Conservation (phyloP, 2,329 filamentous ascomycete species). For the Colletotrichum costaricense region DNA sequence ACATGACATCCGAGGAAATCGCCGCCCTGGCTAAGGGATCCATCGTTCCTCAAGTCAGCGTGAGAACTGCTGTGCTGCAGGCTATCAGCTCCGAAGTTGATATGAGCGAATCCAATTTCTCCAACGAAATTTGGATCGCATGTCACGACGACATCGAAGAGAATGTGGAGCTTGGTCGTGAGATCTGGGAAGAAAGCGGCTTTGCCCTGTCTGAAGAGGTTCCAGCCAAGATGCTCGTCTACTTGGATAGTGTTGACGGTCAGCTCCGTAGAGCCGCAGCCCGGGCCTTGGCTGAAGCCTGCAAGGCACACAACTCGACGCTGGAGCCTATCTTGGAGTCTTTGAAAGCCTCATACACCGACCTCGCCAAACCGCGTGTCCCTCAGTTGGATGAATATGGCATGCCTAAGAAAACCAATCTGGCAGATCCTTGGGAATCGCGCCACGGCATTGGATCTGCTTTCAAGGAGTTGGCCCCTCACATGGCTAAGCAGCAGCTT, state of each 20-base stretch:
- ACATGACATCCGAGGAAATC: conserved; percentile 80
- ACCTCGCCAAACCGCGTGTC: conserved; percentile 83
- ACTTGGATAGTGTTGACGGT: conserved; percentile 81
- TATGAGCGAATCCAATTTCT: conserved; percentile 86
- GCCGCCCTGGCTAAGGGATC: conserved; percentile 79
- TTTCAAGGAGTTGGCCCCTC: conserved; percentile 82
- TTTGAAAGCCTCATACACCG: conserved; percentile 78
- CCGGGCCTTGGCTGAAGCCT: conserved; percentile 80
- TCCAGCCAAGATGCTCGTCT: conserved; percentile 77
- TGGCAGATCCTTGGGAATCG: conserved; percentile 90
- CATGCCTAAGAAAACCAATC: conserved; percentile 90
- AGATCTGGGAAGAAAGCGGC: conserved; percentile 96
- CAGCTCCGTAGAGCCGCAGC: conserved; percentile 88
- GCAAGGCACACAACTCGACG: conserved; percentile 68
- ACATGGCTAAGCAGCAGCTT: conserved; percentile 76
- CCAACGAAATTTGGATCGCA: conserved; percentile 92
- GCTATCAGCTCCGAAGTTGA: conserved; percentile 93
- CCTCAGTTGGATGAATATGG: conserved; percentile 92
- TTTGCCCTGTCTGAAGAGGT: conserved; percentile 76
- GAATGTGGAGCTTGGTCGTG: conserved; percentile 83
- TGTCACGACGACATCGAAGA: conserved; percentile 92
- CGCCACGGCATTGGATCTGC: conserved; percentile 90
- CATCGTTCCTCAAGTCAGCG: conserved; percentile 82
- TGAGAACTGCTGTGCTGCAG: conserved; percentile 87
- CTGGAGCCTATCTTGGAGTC: conserved; percentile 72